phyloP scores from a whole-genome alignment of 345 rosid genomes.

The Conringia planisiliqua region DNA sequence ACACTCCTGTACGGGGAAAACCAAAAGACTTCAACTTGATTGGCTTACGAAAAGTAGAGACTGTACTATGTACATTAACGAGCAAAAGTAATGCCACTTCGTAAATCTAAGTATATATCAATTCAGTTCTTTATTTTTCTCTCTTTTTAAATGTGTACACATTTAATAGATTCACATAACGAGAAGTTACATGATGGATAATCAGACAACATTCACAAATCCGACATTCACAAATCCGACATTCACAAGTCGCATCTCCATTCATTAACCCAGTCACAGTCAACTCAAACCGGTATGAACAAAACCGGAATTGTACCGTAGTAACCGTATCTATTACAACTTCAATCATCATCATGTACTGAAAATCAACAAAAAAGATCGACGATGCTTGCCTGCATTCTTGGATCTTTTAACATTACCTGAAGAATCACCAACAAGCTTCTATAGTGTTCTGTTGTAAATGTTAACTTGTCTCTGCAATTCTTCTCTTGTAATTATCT shows the following conservation, averaged over 20 bases:
- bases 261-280: neutral
- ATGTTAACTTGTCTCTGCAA: conserved; percentile 21
- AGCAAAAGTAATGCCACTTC: neutral
- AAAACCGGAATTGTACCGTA: neutral
- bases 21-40: neutral
- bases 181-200: neutral
- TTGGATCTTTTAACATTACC: neutral
- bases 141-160: neutral
- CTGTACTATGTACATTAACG: neutral
- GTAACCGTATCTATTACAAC: neutral
- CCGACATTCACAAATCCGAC: too few species aligned
- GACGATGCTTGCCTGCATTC: neutral
- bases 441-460: neutral
- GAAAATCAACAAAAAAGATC: neutral
- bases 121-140: neutral
- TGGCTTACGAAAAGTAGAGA: neutral
- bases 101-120: neutral
- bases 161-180: neutral
- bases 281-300: neutral
- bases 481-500: conserved; percentile 22
- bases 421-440: neutral
- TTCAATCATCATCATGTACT: neutral
- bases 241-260: too few species aligned
- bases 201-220: neutral
- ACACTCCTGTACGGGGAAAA: neutral